Evolutionary conservation across 2,329 filamentous ascomycete species (phyloP), one percentile per base, ranked within the genome.

Genomic region (Cladobotryum mycophilum): DNA sequence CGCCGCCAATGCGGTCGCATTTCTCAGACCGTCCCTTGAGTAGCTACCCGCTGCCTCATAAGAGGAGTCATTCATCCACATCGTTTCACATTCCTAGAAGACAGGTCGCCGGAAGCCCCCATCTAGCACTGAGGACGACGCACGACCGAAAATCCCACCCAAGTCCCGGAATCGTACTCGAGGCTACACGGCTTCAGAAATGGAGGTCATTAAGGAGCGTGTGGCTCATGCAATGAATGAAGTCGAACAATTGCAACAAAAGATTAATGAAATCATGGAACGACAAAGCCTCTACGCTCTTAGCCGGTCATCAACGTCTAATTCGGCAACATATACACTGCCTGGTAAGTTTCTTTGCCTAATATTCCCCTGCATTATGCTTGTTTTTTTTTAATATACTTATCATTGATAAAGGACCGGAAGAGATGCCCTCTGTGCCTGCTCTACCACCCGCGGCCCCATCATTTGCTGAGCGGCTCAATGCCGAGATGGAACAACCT

Each of bases 261-360:
- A 81, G 56, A 82, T 85, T 48, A 78, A 85, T 47, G 74, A 78
- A 46, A 70, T 80, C 18, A 74, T 82, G 20, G 79, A 83, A 68
- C 75, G 79, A 53, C 79, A 81, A 65, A 84, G 78, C 62, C 64
- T 82, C 34, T 83, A 80, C 55, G 56, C 72, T 15, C 68, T 61
- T 53, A 80, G 76, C 61, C 72, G 78, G 45, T 78, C 79, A 33
- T 76, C 76, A 40, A 81, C 76, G 37, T 67, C 73, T 17, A 67
- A 74, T 54, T 77, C 73, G 18, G 60, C 67, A 57, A 61, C 62
- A 37, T 56, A 53, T 36, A 62, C 59, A 2, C 51, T 64, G 56
- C 60, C 60, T 37, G 62, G 68, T 70, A 61, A 61, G 63, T 53
- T 36, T n/a, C 22, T 22, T 3, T 46, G 9, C 15, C 17, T 20